Percentiles rank a stretch among this genome's conserved stretches.
Evolutionary conservation across 139 green algal genomes (phyloP).

Genomic region (Dunaliella primolecta): DNA sequence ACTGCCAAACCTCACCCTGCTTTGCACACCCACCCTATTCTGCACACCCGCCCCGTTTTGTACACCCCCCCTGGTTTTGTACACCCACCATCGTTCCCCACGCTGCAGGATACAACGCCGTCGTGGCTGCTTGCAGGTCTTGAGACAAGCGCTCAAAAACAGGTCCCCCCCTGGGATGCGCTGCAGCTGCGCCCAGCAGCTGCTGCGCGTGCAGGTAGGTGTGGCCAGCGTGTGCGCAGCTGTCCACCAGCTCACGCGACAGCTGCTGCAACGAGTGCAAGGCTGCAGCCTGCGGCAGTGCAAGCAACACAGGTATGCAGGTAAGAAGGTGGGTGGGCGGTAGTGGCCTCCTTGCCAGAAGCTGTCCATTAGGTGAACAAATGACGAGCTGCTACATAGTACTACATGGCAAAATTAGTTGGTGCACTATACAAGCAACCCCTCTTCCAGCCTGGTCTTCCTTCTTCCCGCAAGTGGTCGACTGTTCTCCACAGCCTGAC

Average conservation of each 20-base stretch:
- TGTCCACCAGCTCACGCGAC: constrained; percentile 48
- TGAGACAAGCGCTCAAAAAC: constrained; percentile 14
- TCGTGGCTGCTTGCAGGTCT: constrained; percentile 15
- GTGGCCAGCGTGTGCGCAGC: constrained; percentile 56
- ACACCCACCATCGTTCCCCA: constrained; percentile 21
- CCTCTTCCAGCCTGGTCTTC: too few species aligned
- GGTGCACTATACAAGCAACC: too few species aligned
- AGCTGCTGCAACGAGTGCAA: constrained; percentile 34
- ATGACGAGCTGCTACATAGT: too few species aligned
- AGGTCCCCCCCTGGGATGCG: constrained; percentile 2
- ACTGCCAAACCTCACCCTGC: not conserved
- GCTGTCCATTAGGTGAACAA: too few species aligned
- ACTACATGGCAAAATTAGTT: too few species aligned
- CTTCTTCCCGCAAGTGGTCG: too few species aligned
- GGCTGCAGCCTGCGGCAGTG: too few species aligned
- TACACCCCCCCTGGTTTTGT: too few species aligned
- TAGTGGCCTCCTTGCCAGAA: too few species aligned
- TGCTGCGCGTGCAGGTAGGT: constrained; percentile 64
- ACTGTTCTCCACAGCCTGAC: too few species aligned
- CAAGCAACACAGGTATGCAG: too few species aligned
- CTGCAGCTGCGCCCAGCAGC: constrained; percentile 8
- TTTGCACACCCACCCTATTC: not conserved
- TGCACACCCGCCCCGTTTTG: not conserved
- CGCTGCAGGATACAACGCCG: not conserved
- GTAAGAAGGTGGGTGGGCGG: too few species aligned